phyloP scores from a whole-genome alignment of 164 flowering plant species.

The Liquidambar formosana region DNA sequence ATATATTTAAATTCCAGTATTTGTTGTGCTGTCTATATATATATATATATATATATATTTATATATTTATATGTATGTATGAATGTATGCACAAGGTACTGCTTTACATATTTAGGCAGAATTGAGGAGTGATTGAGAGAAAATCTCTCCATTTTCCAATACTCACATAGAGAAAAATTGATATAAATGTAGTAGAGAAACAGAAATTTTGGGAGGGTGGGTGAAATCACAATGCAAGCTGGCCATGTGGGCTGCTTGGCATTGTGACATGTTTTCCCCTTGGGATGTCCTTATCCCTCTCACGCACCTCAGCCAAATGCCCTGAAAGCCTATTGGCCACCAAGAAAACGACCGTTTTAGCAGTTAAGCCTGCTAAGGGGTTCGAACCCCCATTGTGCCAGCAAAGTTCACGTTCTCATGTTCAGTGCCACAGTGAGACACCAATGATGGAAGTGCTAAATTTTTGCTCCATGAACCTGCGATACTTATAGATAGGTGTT shows the following conservation, averaged over 20 bases:
- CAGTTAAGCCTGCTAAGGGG: conserved; percentile 1
- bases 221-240: conserved; percentile 8
- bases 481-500: too few relatives aligned
- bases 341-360: conserved; percentile 9
- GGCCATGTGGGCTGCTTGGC: conserved; percentile 21
- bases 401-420: conserved; percentile 10
- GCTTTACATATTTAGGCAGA: too few relatives aligned
- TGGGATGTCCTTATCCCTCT: conserved; percentile 8
- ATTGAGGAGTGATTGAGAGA: too few relatives aligned
- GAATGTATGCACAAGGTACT: too few relatives aligned
- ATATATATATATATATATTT: too few relatives aligned
- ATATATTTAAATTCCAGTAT: too few relatives aligned
- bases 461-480: too few relatives aligned
- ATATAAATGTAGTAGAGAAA: neutral
- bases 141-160: too few relatives aligned
- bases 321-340: conserved; percentile 5
- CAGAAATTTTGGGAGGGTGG: neutral
- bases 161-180: neutral
- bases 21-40: too few relatives aligned
- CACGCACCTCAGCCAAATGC: conserved; percentile 1
- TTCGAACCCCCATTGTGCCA: conserved; percentile 2
- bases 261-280: neutral
- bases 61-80: too few relatives aligned
- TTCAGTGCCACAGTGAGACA: neutral
- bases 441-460: too few relatives aligned